These are phyloP conservation scores for Penicillium psychrofluorescens DNA, from an alignment of 495 filamentous ascomycete genomes.

Conservation along the genomic window DNA sequence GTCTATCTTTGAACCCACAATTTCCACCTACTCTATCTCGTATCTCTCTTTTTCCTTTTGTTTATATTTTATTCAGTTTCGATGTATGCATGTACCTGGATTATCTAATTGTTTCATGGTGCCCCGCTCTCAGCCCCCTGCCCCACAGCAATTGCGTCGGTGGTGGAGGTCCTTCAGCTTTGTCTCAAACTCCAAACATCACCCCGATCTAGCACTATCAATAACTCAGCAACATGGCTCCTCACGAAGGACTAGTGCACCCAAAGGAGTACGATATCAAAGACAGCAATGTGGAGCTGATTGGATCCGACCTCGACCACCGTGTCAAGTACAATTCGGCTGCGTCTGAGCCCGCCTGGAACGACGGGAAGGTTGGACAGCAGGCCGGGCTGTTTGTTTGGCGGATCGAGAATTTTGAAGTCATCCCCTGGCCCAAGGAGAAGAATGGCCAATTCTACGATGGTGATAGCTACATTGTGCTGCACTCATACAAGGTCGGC, in stretches of 20 bases:
- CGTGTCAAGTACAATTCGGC: constrained; percentile 56
- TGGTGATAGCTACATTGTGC: constrained; percentile 56
- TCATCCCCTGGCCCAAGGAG: constrained; percentile 49
- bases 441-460: constrained; percentile 51
- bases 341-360: constrained; percentile 54
- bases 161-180: no score
- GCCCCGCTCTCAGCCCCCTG: no score
- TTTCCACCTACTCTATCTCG: no score
- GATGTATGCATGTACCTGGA: no score
- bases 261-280: constrained; percentile 53
- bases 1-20: no score
- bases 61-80: no score
- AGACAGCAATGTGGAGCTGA: constrained; percentile 56
- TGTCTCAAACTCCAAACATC: no score
- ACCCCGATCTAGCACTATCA: neutral
- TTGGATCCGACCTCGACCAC: constrained; percentile 53
- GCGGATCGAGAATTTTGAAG: constrained; percentile 57
- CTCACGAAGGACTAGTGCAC: constrained; percentile 49
- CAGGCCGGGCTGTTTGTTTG: constrained; percentile 46
- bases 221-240: constrained; percentile 36
- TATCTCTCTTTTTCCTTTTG: no score
- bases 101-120: no score
- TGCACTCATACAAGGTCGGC: constrained; percentile 47
- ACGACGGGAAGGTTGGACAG: constrained; percentile 40
- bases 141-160: no score